Evolutionary conservation across 768 basidiomycete species (phyloP).

Genomic region (Mycena crocata): DNA sequence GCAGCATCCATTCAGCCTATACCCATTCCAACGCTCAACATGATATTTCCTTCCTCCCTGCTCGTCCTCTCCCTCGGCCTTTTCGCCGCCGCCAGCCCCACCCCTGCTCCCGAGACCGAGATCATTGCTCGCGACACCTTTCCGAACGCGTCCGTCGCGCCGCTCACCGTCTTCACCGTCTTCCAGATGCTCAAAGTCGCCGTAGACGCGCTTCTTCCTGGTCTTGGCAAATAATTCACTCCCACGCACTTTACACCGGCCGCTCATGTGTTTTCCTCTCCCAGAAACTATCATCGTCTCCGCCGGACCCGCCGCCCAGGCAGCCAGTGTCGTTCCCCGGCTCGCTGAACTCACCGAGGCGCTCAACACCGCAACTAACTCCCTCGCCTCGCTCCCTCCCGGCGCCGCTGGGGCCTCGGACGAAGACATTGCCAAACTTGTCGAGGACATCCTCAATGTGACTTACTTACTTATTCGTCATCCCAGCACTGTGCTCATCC

Average conservation of each 20-base stretch:
- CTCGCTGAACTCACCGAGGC: background rate
- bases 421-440: slow-evolving; percentile 9
- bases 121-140: background rate
- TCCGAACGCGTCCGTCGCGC: slow-evolving; percentile 17
- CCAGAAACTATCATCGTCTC: background rate
- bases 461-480: background rate
- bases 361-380: slow-evolving; percentile 8
- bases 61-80: slow-evolving; percentile 6
- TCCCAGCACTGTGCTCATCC: background rate
- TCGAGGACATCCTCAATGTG: slow-evolving; percentile 10
- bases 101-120: background rate
- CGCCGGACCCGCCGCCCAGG: background rate
- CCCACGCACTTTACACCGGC: background rate
- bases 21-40: slow-evolving; percentile 1
- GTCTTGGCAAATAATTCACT: too few relatives aligned
- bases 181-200: slow-evolving; percentile 17
- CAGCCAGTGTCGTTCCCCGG: slow-evolving; percentile 4
- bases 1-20: slow-evolving; percentile 20
- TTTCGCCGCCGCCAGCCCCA: slow-evolving; percentile 7
- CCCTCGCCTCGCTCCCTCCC: background rate
- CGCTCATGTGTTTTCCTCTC: background rate
- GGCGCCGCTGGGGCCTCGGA: slow-evolving; percentile 12
- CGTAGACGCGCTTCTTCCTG: background rate
- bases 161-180: slow-evolving; percentile 18
- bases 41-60: slow-evolving; percentile 11